These are phyloP conservation scores for Taphrina deformans DNA, from an alignment of 1,139 yeast species.

Conservation along the genomic window DNA sequence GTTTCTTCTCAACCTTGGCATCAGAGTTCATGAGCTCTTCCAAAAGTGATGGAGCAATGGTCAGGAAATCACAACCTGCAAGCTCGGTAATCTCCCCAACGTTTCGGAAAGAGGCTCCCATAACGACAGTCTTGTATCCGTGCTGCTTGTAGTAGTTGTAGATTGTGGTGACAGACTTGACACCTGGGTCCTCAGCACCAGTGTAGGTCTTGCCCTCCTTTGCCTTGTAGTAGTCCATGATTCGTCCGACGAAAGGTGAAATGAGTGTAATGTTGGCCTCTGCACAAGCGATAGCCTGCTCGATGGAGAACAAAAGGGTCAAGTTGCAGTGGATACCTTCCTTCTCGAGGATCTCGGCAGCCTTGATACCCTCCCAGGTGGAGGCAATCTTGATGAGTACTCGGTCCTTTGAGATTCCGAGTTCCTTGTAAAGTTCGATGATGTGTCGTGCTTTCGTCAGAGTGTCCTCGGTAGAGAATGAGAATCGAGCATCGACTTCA, in stretches of 20 bases:
- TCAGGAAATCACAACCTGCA: slow-evolving; percentile 96
- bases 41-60: slow-evolving; percentile 90
- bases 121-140: slow-evolving; percentile 94
- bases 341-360: slow-evolving; percentile 92
- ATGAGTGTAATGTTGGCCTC: slow-evolving; percentile 95
- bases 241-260: slow-evolving; percentile 99
- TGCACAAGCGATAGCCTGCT: slow-evolving; percentile 98
- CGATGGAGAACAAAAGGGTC: slow-evolving; percentile 90
- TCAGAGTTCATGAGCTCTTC: slow-evolving; percentile 81
- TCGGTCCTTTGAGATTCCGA: slow-evolving; percentile 85
- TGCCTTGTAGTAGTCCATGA: slow-evolving; percentile 98
- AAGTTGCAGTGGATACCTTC: slow-evolving; percentile 92
- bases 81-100: slow-evolving; percentile 92
- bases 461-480: slow-evolving; percentile 91
- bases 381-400: slow-evolving; percentile 94
- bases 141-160: slow-evolving; percentile 97
- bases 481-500: slow-evolving; percentile 97
- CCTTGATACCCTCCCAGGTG: slow-evolving; percentile 99
- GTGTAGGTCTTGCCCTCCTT: slow-evolving; percentile 84
- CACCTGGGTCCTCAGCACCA: slow-evolving; percentile 92
- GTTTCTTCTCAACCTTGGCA: slow-evolving; percentile 75
- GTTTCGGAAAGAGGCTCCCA: slow-evolving; percentile 99
- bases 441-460: slow-evolving; percentile 86
- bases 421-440: slow-evolving; percentile 76
- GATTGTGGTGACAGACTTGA: slow-evolving; percentile 77